Evolutionary conservation across 345 rosid species (phyloP).

Genomic region (Sonneratia alba): DNA sequence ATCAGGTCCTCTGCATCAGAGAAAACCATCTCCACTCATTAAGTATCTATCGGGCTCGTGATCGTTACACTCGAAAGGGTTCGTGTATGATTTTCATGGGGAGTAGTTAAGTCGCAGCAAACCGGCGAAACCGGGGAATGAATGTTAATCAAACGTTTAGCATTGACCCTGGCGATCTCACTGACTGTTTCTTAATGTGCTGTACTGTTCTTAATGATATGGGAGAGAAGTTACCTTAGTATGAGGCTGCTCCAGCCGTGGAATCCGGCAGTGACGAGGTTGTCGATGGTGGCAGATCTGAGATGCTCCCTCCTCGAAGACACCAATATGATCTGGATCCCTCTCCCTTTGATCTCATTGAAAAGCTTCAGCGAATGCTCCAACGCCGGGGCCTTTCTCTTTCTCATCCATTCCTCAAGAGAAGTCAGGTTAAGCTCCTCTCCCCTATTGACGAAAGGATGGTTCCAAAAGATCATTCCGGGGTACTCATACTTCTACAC

Average conservation of each 20-base stretch:
- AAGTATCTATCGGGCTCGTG: too few relatives aligned
- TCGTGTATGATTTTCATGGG: too few relatives aligned
- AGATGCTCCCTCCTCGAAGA: slow-evolving; percentile 67
- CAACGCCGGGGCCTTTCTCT: slow-evolving; percentile 55
- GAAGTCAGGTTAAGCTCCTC: slow-evolving; percentile 41
- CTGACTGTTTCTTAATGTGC: too few relatives aligned
- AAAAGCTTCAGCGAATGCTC: slow-evolving; percentile 42
- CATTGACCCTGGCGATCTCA: too few relatives aligned
- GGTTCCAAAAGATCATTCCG: neutral
- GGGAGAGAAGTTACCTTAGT: slow-evolving; percentile 33
- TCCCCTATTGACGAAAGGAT: slow-evolving; percentile 33
- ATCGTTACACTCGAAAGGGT: too few relatives aligned
- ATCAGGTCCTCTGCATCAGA: slow-evolving; percentile 40
- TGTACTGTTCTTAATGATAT: too few relatives aligned
- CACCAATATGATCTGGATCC: slow-evolving; percentile 62
- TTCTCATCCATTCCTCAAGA: slow-evolving; percentile 56
- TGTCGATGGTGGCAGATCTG: slow-evolving; percentile 67
- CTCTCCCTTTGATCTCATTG: slow-evolving; percentile 52
- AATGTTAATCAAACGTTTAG: too few relatives aligned
- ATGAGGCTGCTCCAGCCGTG: slow-evolving; percentile 70
- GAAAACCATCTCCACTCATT: neutral
- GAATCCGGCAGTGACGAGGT: slow-evolving; percentile 72
- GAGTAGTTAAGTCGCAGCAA: too few relatives aligned
- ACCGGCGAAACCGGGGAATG: too few relatives aligned
- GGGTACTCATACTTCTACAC: too few relatives aligned